Percentiles rank a stretch among this genome's conserved stretches.
Conservation (phyloP, 2,329 filamentous ascomycete genomes). For the Ophiostoma populinum region DNA sequence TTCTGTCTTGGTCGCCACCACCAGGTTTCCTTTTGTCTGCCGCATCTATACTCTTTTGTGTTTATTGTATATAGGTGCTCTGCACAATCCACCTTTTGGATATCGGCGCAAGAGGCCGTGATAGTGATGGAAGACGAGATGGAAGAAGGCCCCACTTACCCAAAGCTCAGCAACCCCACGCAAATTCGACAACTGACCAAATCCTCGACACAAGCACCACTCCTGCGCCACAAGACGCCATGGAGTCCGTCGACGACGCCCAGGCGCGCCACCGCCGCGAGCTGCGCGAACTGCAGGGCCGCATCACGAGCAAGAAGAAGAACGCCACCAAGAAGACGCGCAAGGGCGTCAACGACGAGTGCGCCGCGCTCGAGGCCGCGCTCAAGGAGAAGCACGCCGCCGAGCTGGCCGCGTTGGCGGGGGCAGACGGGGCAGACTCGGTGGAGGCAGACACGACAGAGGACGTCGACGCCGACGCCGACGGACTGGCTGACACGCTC, state of each 20-base stretch:
- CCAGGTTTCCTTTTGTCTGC: too few species aligned
- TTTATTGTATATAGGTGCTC: constrained; percentile 6
- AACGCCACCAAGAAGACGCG: constrained; percentile 76
- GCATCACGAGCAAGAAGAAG: constrained; percentile 92
- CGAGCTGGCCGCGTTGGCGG: constrained; percentile 33
- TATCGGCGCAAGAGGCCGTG: too few species aligned
- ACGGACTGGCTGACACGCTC: constrained; percentile 4
- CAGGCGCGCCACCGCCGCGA: constrained; percentile 75
- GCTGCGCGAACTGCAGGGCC: constrained; percentile 66
- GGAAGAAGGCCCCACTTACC: too few species aligned
- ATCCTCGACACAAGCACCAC: background rate
- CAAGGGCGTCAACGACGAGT: constrained; percentile 61
- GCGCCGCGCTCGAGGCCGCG: constrained; percentile 49
- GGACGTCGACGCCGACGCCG: constrained; percentile 6
- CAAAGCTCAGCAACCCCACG: background rate
- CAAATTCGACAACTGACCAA: background rate
- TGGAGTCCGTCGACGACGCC: constrained; percentile 53
- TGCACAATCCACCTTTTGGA: too few species aligned
- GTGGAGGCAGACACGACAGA: constrained; percentile 9
- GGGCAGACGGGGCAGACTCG: constrained; percentile 11
- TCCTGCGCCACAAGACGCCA: too few species aligned
- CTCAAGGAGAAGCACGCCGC: constrained; percentile 48
- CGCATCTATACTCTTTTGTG: constrained; percentile 1
- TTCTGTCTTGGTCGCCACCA: background rate
- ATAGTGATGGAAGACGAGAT: too few species aligned